Evolutionary conservation across 177 flowering plant genomes (phyloP).

Genomic region (Vitis hybrid): DNA sequence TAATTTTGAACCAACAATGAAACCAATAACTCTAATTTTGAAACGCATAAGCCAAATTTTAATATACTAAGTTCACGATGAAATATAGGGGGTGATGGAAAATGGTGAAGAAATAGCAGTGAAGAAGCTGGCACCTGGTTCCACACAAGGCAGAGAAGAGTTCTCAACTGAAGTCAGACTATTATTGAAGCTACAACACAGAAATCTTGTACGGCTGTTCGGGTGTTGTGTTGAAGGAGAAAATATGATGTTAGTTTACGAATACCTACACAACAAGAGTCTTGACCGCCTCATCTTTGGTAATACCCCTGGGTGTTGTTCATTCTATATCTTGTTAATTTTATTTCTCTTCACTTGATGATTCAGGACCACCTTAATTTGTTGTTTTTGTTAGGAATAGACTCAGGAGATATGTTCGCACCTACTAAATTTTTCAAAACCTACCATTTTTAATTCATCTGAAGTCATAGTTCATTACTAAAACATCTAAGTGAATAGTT

Average conservation of each 20-base stretch:
- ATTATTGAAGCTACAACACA: slow-evolving; percentile 7
- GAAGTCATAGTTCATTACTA: no score
- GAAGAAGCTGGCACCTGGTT: slow-evolving; percentile 10
- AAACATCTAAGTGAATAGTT: no score
- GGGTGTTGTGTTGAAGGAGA: slow-evolving; percentile 14
- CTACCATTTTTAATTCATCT: no score
- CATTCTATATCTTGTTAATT: no score
- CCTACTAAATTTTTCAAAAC: no score
- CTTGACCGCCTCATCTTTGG: slow-evolving; percentile 13
- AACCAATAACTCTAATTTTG: neutral
- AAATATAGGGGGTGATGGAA: neutral
- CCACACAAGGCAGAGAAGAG: slow-evolving; percentile 10
- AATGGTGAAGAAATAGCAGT: slow-evolving; percentile 11
- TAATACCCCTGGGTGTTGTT: neutral
- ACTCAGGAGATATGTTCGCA: no score
- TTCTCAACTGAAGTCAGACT: slow-evolving; percentile 9
- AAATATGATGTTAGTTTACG: slow-evolving; percentile 13
- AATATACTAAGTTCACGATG: no score
- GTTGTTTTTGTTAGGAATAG: no score
- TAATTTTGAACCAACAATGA: neutral
- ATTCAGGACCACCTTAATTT: no score
- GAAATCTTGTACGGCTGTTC: slow-evolving; percentile 12
- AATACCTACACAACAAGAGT: slow-evolving; percentile 15
- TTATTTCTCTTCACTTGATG: no score
- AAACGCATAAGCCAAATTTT: neutral